These are phyloP conservation scores for Colletotrichum tropicicola DNA, from an alignment of 2,329 filamentous ascomycete species.

Conservation along the genomic window DNA sequence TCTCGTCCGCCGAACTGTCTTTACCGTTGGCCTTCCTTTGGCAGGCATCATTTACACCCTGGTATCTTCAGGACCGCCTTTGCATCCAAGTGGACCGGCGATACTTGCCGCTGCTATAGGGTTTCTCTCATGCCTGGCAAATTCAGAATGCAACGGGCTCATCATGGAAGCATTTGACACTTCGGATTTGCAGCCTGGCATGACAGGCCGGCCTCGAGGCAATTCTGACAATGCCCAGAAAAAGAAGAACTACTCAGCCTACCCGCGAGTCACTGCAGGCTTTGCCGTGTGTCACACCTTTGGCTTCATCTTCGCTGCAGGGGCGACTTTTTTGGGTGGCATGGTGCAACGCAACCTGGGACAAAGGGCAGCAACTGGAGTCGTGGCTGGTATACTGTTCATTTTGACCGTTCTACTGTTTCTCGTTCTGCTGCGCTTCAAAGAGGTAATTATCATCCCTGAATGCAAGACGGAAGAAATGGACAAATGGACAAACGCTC, in stretches of 20 bases:
- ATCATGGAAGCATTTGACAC: constrained; percentile 86
- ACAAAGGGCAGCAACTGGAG: constrained; percentile 72
- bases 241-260: constrained; percentile 77
- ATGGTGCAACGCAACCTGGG: constrained; percentile 71
- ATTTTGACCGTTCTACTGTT: constrained; percentile 71
- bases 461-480: constrained; percentile 64
- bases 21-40: constrained; percentile 73
- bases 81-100: constrained; percentile 70
- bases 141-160: constrained; percentile 79
- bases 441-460: constrained; percentile 74
- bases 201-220: constrained; percentile 65
- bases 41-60: constrained; percentile 74
- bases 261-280: constrained; percentile 76
- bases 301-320: constrained; percentile 75
- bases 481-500: constrained; percentile 59
- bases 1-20: constrained; percentile 72
- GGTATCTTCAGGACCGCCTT: constrained; percentile 68
- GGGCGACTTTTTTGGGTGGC: constrained; percentile 75
- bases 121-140: constrained; percentile 76
- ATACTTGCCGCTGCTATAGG: constrained; percentile 73
- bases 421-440: constrained; percentile 70
- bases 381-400: constrained; percentile 74
- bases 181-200: constrained; percentile 79
- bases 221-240: constrained; percentile 48
- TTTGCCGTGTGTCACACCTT: constrained; percentile 76